Base-by-base conservation (phyloP, 345 rosid species). In the Linum tenue region DNA sequence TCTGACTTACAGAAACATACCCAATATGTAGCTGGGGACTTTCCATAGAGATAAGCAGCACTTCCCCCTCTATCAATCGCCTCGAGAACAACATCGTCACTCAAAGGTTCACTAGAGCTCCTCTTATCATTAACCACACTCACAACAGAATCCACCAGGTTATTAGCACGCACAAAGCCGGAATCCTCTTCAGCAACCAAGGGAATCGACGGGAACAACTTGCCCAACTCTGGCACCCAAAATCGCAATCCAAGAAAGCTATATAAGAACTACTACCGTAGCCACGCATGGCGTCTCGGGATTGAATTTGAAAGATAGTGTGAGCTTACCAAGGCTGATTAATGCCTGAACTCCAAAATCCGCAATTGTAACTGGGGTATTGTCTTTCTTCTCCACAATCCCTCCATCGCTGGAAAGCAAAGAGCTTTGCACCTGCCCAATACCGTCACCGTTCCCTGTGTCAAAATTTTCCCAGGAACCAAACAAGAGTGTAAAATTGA, bases 161-260 rank as follows among this genome's bases (percentile, higher is more conserved):
- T 81, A 65, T 83, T 85, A 41, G 81, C 67, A 59, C 86, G 81
- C 68, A 92, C 62, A 74, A 81, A 86, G 2, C 81, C 74, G 69
- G 97, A 86, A 74, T 92, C 97, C 77, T 92, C 98, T 72, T 89
- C 98, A 64, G 96, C 98, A 67, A 92, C 97, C 75, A 92, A 69
- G 10, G 98, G 97, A 76, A 89, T 81, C 31, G 84, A 78, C 67
- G 98, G 98, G 80, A 89, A 89, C 73, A 68, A 57, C 67, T 79
- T 82, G 57, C 91, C 65, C 61, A 92, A 76, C 81, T 89, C 97
- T 92, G 70, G 66, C 71, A 42, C 70, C 67, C 64, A 50, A 76
- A 56, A 63, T 17, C 63, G 43, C 62, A 72, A 42, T 40, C n/a
- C 17, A 55, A 58, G 51, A 44, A 4, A 44, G 12, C 7, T 9